These are phyloP conservation scores for Xylaria hypoxylon DNA, from an alignment of 2,329 filamentous ascomycete species.

Conservation along the genomic window DNA sequence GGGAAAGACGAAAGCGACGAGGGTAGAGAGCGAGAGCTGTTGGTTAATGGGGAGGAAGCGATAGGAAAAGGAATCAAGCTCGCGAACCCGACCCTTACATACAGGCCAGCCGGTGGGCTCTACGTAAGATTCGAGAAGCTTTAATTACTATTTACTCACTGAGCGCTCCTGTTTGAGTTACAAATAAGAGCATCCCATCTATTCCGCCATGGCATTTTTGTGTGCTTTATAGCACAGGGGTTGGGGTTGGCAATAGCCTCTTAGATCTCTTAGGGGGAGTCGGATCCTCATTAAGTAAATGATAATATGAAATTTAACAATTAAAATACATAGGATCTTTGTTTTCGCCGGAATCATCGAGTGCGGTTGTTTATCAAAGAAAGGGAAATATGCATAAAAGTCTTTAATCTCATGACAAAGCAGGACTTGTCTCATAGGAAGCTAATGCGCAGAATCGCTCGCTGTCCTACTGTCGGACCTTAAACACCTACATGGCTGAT, in stretches of 20 bases:
- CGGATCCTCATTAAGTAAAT: background rate
- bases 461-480: background rate
- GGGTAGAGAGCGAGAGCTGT: conserved; percentile 29
- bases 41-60: conserved; percentile 39
- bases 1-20: background rate
- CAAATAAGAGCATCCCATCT: background rate
- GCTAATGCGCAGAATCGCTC: background rate
- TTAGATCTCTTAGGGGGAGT: background rate
- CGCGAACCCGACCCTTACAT: conserved; percentile 44
- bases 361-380: background rate
- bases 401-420: conserved; percentile 13
- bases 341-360: background rate
- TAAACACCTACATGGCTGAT: background rate
- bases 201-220: background rate
- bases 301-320: background rate
- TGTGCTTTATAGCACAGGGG: background rate
- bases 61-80: conserved; percentile 41
- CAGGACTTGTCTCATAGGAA: conserved; percentile 7
- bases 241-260: background rate
- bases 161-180: too few relatives aligned
- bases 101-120: conserved; percentile 40
- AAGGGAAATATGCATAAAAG: conserved; percentile 3
- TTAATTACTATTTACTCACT: conserved; percentile 4
- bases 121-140: conserved; percentile 41
- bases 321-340: background rate